These are phyloP conservation scores for Thermothelomyces thermophilus DNA, from an alignment of 2,329 filamentous ascomycete genomes.

Conservation along the genomic window DNA sequence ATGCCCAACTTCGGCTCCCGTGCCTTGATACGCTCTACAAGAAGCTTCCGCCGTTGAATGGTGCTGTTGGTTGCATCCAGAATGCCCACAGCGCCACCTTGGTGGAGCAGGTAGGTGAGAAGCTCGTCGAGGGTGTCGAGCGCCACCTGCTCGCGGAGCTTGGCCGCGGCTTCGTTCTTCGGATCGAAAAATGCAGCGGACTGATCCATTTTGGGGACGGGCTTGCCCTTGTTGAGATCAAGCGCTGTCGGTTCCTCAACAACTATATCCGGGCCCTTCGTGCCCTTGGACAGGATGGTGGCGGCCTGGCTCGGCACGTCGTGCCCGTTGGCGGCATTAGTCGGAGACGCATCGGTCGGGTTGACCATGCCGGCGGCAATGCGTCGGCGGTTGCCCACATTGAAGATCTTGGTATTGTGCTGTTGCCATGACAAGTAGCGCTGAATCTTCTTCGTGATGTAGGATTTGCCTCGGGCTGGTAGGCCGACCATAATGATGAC, in stretches of 20 bases:
- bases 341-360: conserved; percentile 27
- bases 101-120: conserved; percentile 76
- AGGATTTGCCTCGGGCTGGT: conserved; percentile 92
- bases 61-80: conserved; percentile 98
- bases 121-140: conserved; percentile 89
- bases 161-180: conserved; percentile 71
- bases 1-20: conserved; percentile 85
- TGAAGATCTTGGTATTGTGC: conserved; percentile 93
- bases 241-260: conserved; percentile 35
- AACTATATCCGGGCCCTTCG: conserved; percentile 32
- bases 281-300: conserved; percentile 48
- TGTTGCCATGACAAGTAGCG: conserved; percentile 96
- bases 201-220: conserved; percentile 63
- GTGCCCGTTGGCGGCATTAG: conserved; percentile 28
- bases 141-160: conserved; percentile 83
- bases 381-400: conserved; percentile 86
- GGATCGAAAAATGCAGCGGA: conserved; percentile 93
- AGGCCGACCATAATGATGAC: conserved; percentile 98
- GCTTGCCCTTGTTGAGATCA: conserved; percentile 30
- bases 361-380: conserved; percentile 59
- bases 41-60: conserved; percentile 69
- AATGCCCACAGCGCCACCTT: conserved; percentile 85
- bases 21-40: conserved; percentile 76
- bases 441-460: conserved; percentile 97
- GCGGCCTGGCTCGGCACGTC: conserved; percentile 47